A percentile compares a stretch with the other conserved stretches of the same genome.
phyloP scores from a whole-genome alignment of 2,329 filamentous ascomycete genomes.

The Fusarium kyushuense region DNA sequence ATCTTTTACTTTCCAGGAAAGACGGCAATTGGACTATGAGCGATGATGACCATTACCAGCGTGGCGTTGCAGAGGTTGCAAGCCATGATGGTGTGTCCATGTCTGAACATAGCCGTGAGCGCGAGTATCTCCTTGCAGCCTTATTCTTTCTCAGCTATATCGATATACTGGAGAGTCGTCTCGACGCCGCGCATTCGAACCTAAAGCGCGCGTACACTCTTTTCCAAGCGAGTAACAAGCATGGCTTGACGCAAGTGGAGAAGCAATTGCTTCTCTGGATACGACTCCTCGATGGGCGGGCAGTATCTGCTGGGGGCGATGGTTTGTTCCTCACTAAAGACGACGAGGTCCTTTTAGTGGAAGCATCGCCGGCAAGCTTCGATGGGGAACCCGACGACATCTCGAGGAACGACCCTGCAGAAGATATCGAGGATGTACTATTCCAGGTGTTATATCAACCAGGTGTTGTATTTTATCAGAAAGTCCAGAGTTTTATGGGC shows the following conservation, averaged over 20 bases:
- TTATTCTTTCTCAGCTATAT: slow-evolving; percentile 68
- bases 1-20: slow-evolving; percentile 56
- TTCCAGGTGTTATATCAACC: slow-evolving; percentile 68
- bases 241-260: slow-evolving; percentile 55
- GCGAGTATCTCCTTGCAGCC: slow-evolving; percentile 61
- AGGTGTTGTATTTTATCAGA: slow-evolving; percentile 68
- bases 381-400: slow-evolving; percentile 49
- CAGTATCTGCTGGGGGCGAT: slow-evolving; percentile 67
- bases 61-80: slow-evolving; percentile 52
- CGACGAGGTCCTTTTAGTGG: slow-evolving; percentile 59
- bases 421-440: slow-evolving; percentile 62
- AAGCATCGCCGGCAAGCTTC: slow-evolving; percentile 57
- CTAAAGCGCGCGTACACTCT: slow-evolving; percentile 62
- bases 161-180: slow-evolving; percentile 60
- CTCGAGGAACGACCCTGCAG: slow-evolving; percentile 39
- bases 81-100: slow-evolving; percentile 41
- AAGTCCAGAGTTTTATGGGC: slow-evolving; percentile 69
- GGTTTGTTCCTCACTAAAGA: slow-evolving; percentile 64
- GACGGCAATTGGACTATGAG: slow-evolving; percentile 51
- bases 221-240: slow-evolving; percentile 58
- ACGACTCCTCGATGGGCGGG: slow-evolving; percentile 65
- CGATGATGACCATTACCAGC: slow-evolving; percentile 55
- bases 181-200: slow-evolving; percentile 61
- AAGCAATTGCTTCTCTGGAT: slow-evolving; percentile 66
- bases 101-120: slow-evolving; percentile 47